Percentiles rank a stretch among this genome's conserved stretches.
Evolutionary conservation across 257 asterid species (phyloP).

Genomic region (Haberlea rhodopensis): DNA sequence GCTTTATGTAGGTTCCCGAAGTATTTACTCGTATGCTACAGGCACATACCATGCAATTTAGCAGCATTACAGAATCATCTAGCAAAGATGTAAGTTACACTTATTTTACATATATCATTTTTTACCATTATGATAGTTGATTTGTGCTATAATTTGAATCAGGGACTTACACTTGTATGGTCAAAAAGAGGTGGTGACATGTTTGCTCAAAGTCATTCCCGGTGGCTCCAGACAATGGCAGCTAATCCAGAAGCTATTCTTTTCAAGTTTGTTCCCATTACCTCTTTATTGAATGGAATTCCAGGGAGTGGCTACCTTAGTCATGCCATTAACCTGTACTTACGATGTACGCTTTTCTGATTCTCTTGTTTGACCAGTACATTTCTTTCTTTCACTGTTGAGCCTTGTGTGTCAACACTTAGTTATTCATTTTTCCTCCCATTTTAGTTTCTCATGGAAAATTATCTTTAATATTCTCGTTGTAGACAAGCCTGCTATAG

Average conservation of each 20-base stretch:
- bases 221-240: slow-evolving; percentile 97
- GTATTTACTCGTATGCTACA: slow-evolving; percentile 92
- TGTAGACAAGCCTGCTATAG: slow-evolving; percentile 84
- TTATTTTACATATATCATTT: slow-evolving; percentile 6
- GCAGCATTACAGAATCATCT: slow-evolving; percentile 91
- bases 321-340: slow-evolving; percentile 92
- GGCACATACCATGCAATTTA: slow-evolving; percentile 87
- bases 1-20: slow-evolving; percentile 70
- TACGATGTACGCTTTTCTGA: slow-evolving; percentile 63
- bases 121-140: slow-evolving; percentile 18
- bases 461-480: slow-evolving; percentile 7
- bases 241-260: slow-evolving; percentile 88
- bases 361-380: slow-evolving; percentile 18
- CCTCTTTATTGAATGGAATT: slow-evolving; percentile 90
- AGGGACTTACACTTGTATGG: slow-evolving; percentile 98
- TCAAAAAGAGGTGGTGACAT: slow-evolving; percentile 99
- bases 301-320: slow-evolving; percentile 99
- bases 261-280: slow-evolving; percentile 87
- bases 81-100: slow-evolving; percentile 82
- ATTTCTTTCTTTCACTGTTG: not conserved
- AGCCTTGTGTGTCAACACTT: not conserved
- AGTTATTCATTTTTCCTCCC: not conserved
- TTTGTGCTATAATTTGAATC: slow-evolving; percentile 29
- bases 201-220: slow-evolving; percentile 93
- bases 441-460: not conserved